Conservation (phyloP, 2,329 filamentous ascomycete genomes). For the Balansia obtecta region DNA sequence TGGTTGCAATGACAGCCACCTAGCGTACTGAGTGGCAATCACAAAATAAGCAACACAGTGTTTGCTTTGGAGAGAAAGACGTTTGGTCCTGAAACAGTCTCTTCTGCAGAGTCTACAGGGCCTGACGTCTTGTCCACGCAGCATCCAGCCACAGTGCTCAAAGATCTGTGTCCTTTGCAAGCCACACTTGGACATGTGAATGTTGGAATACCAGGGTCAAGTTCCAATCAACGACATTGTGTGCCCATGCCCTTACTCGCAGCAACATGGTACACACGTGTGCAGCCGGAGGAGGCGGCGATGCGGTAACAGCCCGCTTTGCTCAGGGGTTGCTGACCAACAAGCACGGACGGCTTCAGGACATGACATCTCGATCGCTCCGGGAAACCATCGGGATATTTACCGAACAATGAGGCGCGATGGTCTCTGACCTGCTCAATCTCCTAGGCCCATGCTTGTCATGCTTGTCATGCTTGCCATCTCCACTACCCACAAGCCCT, state of each 20-base stretch:
- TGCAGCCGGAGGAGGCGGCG: background rate
- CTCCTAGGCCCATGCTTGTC: background rate
- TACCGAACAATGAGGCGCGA: background rate
- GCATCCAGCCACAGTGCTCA: background rate
- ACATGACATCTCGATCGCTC: background rate
- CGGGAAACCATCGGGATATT: background rate
- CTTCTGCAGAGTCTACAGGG: too few relatives aligned
- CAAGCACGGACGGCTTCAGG: background rate
- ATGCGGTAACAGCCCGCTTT: background rate
- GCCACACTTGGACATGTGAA: background rate
- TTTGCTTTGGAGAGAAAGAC: background rate
- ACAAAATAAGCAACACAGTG: background rate
- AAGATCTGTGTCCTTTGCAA: background rate
- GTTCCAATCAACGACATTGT: background rate
- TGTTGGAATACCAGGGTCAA: background rate
- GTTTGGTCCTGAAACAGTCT: background rate
- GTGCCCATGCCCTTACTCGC: background rate
- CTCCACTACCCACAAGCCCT: background rate
- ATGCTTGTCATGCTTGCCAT: background rate
- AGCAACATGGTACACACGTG: constrained; percentile 6
- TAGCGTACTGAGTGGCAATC: too few relatives aligned
- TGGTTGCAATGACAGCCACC: too few relatives aligned
- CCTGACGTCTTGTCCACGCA: too few relatives aligned
- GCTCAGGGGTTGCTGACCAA: constrained; percentile 1
- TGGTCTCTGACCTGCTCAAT: background rate